These are phyloP conservation scores for Wallacemonas sp. DNA, from an alignment of 208 protist species.

Conservation along the genomic window DNA sequence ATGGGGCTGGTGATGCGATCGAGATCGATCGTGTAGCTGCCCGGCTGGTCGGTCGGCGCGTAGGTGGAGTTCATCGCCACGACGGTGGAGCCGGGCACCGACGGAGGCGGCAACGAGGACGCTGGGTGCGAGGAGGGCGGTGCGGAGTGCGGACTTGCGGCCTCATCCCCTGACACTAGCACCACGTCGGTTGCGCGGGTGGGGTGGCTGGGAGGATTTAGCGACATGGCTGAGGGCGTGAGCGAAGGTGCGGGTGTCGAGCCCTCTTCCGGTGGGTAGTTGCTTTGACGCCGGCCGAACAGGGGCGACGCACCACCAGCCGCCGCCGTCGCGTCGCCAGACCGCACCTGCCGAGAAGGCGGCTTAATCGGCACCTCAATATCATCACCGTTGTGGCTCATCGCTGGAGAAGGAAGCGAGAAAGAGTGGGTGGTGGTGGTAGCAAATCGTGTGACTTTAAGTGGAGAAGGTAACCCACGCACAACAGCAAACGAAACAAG, in stretches of 20 bases:
- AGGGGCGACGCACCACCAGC: background rate
- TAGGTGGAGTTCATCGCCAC: background rate
- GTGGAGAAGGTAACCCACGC: background rate
- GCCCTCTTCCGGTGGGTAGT: background rate
- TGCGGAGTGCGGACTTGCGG: too few relatives aligned
- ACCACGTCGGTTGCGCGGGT: too few relatives aligned
- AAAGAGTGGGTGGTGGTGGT: background rate
- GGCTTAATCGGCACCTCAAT: conserved; percentile 6
- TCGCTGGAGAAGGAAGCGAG: background rate
- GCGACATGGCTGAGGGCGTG: background rate
- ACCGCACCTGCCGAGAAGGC: conserved; percentile 14
- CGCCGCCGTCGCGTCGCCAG: conserved; percentile 6
- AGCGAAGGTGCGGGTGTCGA: background rate
- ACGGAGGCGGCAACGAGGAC: background rate
- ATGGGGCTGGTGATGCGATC: background rate
- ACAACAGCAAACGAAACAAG: background rate
- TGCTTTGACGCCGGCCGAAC: background rate
- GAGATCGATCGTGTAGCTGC: conserved; percentile 1
- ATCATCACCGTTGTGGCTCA: background rate
- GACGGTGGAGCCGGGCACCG: background rate
- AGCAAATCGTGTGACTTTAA: background rate
- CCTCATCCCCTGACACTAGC: too few relatives aligned
- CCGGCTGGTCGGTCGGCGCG: background rate
- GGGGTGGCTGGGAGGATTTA: too few relatives aligned
- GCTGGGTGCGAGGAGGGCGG: too few relatives aligned